Evolutionary conservation across 345 rosid genomes (phyloP), one percentile per base, ranked within the genome.

Genomic region (Gossypium sturtianum): DNA sequence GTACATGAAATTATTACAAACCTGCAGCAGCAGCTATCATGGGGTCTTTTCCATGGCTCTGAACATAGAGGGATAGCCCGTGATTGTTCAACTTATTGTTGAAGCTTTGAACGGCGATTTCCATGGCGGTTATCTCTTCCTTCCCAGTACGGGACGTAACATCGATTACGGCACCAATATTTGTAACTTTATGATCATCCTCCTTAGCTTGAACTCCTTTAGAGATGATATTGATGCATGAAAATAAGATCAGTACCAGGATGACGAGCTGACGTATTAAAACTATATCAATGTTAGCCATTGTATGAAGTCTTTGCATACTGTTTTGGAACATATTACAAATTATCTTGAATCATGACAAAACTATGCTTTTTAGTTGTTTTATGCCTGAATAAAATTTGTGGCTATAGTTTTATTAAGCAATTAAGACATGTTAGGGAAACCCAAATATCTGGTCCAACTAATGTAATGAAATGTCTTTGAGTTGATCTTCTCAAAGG

Each of bases 161-260:
- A 70, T 87, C 81, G 68, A 87, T 70, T 75, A 86, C 76, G 44
- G 80, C 87, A 15, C 90, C 89, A 22, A 86, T 77, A 49, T 83
- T 75, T 4, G 72, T 71, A 29, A 67, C 25, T n/a, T 19, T 8
- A 56, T 56, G 9, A 56, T 56, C 11, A 7, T 56, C 12, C 11
- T 34, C 41, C 41, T 2, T 9, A 56, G 11, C 25, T 56, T 19
- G 25, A 56, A 20, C 25, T 56, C 11, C 60, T n/a, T n/a, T 9
- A 56, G 60, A 56, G 25, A 20, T 1, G 7, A 34, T 34, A 34
- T 34, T 34, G 60, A 7, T 56, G 23, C 2, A 19, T 7, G 60
- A 8, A n/a, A 56, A n/a, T 56, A 9, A 8, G 25, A 56, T 19
- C 60, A 56, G 25, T 20, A 23, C 22, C 58, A n/a, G 22, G 3